These are phyloP conservation scores for Candida vartiovaarae DNA, from an alignment of 805 yeast genomes.

Conservation along the genomic window DNA sequence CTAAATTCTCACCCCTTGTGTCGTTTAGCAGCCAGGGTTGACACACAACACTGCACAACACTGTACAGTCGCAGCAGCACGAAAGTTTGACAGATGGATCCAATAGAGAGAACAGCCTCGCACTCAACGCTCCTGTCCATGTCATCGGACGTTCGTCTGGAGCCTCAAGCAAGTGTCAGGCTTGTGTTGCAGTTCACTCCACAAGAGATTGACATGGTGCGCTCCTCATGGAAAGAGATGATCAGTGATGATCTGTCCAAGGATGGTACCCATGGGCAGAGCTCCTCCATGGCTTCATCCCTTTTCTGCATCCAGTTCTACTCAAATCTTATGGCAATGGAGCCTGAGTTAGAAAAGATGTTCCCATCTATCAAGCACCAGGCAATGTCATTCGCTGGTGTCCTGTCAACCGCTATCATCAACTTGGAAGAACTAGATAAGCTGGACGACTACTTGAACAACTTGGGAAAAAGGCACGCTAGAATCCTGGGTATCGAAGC, in stretches of 20 bases:
- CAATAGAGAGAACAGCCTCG: constrained; percentile 1
- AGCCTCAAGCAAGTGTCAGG: constrained; percentile 14
- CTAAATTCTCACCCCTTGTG: too few relatives aligned
- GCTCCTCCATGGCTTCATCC: constrained; percentile 43
- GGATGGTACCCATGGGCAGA: constrained; percentile 4
- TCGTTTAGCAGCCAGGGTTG: too few relatives aligned
- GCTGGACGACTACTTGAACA: constrained; percentile 52
- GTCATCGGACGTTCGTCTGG: constrained; percentile 16
- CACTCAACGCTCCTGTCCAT: constrained; percentile 8
- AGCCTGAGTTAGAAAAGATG: constrained; percentile 50
- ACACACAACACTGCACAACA: too few relatives aligned
- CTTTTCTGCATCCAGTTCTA: constrained; percentile 74
- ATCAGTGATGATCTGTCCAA: constrained; percentile 26
- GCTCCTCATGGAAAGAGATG: constrained; percentile 33
- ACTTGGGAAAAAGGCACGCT: constrained; percentile 68
- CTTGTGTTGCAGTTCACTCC: constrained; percentile 24
- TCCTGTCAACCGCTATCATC: constrained; percentile 57
- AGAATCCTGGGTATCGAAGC: constrained; percentile 70
- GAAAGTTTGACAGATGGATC: neutral
- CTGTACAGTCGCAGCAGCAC: too few relatives aligned
- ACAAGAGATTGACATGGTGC: constrained; percentile 28
- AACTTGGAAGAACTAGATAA: constrained; percentile 52
- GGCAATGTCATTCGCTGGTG: constrained; percentile 75
- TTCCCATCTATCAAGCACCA: constrained; percentile 77
- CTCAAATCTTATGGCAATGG: constrained; percentile 55